phyloP scores from a whole-genome alignment of 805 yeast genomes.

The Barnettozyma botsteinii region DNA sequence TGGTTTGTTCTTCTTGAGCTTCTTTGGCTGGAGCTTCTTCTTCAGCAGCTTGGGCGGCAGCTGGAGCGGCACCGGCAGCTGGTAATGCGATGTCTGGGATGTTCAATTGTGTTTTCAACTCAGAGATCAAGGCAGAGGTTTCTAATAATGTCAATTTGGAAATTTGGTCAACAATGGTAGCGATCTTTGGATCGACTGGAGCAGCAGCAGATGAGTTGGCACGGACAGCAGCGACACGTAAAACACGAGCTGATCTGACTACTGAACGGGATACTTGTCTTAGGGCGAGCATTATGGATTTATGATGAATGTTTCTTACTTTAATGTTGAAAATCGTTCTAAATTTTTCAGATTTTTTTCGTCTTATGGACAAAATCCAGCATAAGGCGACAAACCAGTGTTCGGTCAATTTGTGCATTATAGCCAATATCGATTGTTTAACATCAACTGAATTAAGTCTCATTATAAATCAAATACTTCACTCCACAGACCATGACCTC shows the following conservation, averaged over 20 bases:
- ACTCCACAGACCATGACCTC: slow-evolving; percentile 87
- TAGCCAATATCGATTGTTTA: too few relatives aligned
- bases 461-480: neutral
- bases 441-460: too few relatives aligned
- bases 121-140: slow-evolving; percentile 81
- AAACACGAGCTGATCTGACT: slow-evolving; percentile 14
- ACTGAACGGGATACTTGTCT: slow-evolving; percentile 4
- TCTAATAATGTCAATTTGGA: slow-evolving; percentile 87
- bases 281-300: slow-evolving; percentile 2
- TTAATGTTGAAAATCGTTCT: neutral
- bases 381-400: neutral
- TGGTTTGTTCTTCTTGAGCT: slow-evolving; percentile 84
- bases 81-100: slow-evolving; percentile 92
- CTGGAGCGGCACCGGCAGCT: slow-evolving; percentile 55
- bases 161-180: slow-evolving; percentile 83
- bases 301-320: neutral
- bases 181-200: slow-evolving; percentile 82
- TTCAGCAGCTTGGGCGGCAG: slow-evolving; percentile 46
- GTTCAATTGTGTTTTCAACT: slow-evolving; percentile 74
- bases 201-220: slow-evolving; percentile 46
- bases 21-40: slow-evolving; percentile 73
- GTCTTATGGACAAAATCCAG: neutral
- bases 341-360: slow-evolving; percentile 3
- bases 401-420: neutral
- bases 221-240: slow-evolving; percentile 25